Base-by-base conservation (phyloP, 257 asterid species). In the Knoxia roxburghii region DNA sequence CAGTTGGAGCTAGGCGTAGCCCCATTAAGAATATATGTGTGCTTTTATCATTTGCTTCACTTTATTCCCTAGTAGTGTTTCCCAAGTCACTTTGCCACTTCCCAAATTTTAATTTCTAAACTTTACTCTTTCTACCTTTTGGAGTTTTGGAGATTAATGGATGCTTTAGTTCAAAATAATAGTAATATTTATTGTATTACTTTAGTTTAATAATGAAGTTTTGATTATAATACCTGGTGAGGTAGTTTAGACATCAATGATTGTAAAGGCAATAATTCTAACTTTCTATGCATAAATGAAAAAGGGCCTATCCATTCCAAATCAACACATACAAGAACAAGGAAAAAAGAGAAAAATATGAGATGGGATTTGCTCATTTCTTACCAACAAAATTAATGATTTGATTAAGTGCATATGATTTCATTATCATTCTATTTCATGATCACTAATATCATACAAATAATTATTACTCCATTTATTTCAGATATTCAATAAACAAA, bases 21-120 rank as follows among this genome's bases (percentile, higher is more conserved):
- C 52, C 10, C 21, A 41, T 23, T 13, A 61, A 41, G 43, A 57
- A 57, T 57, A 30, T 37, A 3, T 37, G 41, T 57, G 41, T 33
- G 20, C 68, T 64, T 64, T 27, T 2, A 27, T 43, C 55, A 45
- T 46, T 63, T 63, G 53, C 39, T 63, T 27, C 57, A 64, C 57
- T 46, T 64, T 64, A 46, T 46, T 46, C 68, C 29, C 27, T 37
- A 37, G 41, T 15, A 17, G 68, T 24, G 15, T 63, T 63, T 17
- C 32, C 53, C 33, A 63, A 41, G n/a, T n/a, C n/a, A n/a, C n/a
- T n/a, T n/a, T n/a, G n/a, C n/a, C n/a, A n/a, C n/a, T n/a, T n/a
- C n/a, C n/a, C n/a, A n/a, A n/a, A n/a, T n/a, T n/a, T n/a, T n/a
- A n/a, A n/a, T n/a, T n/a, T n/a, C n/a, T n/a, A n/a, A n/a, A n/a